Evolutionary conservation across 2,329 filamentous ascomycete genomes (phyloP).

Genomic region (Penicillium oxalicum): DNA sequence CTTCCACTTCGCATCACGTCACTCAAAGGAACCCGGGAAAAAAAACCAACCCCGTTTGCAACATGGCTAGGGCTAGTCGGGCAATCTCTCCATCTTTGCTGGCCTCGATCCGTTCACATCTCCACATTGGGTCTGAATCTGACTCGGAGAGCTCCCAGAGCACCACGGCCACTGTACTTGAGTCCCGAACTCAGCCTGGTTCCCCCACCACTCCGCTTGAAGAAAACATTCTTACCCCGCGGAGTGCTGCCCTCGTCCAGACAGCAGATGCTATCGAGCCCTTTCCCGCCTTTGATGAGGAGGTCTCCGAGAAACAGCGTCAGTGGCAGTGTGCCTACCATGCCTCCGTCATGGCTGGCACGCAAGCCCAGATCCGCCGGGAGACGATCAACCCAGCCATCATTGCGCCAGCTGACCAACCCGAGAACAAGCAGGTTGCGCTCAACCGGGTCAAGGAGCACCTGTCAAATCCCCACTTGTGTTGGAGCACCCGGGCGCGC

Average conservation of each 20-base stretch:
- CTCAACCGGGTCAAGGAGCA: slow-evolving; percentile 15
- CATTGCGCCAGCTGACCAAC: not conserved
- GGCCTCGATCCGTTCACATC: slow-evolving; percentile 9
- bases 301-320: slow-evolving; percentile 6
- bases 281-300: slow-evolving; percentile 25
- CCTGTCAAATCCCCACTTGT: slow-evolving; percentile 11
- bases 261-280: slow-evolving; percentile 13
- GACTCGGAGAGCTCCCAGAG: slow-evolving; percentile 5
- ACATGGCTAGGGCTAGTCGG: not conserved
- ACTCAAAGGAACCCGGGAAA: too few relatives aligned
- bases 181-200: not conserved
- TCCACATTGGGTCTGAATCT: slow-evolving; percentile 7
- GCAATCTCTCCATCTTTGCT: slow-evolving; percentile 1
- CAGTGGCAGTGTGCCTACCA: slow-evolving; percentile 11
- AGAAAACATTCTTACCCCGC: not conserved
- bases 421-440: slow-evolving; percentile 1
- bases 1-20: not conserved
- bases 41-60: not conserved
- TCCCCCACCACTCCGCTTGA: not conserved
- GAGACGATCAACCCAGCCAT: slow-evolving; percentile 12
- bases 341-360: slow-evolving; percentile 19
- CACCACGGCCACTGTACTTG: not conserved
- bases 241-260: not conserved
- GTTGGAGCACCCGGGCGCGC: slow-evolving; percentile 5
- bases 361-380: slow-evolving; percentile 17